Percentiles rank a stretch among this genome's conserved stretches.
These are phyloP conservation scores for Leccinum pachyderme DNA, from an alignment of 1,284 basidiomycete species.

Conservation along the genomic window DNA sequence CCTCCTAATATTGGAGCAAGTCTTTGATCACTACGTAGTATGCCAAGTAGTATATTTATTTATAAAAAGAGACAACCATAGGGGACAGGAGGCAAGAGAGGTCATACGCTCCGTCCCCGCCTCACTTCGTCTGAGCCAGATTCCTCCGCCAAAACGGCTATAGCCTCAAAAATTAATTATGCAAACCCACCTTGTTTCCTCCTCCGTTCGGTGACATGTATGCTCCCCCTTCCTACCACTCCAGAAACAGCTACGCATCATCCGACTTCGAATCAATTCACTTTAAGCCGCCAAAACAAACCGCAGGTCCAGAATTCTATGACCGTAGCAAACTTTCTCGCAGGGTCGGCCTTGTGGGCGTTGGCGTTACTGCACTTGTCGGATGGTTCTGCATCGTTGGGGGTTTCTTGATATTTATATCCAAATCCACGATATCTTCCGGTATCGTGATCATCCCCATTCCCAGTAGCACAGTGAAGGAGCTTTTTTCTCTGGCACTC, in stretches of 20 bases:
- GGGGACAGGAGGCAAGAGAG: too few relatives aligned
- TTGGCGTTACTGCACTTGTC: constrained; percentile 21
- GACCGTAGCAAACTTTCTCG: constrained; percentile 30
- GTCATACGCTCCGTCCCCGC: too few relatives aligned
- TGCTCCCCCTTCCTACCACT: background rate
- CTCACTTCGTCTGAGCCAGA: too few relatives aligned
- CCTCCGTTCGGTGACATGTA: constrained; percentile 10
- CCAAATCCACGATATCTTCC: constrained; percentile 18
- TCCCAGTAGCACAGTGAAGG: constrained; percentile 17
- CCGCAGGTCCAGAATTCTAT: constrained; percentile 29
- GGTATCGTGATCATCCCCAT: constrained; percentile 25
- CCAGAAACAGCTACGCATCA: constrained; percentile 12
- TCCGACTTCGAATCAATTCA: constrained; percentile 26
- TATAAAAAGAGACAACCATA: too few relatives aligned
- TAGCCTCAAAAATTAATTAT: too few relatives aligned
- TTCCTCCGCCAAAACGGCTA: too few relatives aligned
- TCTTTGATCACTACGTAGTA: too few relatives aligned
- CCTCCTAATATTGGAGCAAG: too few relatives aligned
- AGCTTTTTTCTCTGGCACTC: constrained; percentile 21
- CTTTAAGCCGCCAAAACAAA: constrained; percentile 22
- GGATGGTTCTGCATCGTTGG: constrained; percentile 22
- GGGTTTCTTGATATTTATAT: constrained; percentile 23
- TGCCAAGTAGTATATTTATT: too few relatives aligned
- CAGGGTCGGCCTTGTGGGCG: constrained; percentile 24
- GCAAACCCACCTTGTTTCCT: background rate